Evolutionary conservation across 805 yeast species (phyloP).

Genomic region (Candida koratica): DNA sequence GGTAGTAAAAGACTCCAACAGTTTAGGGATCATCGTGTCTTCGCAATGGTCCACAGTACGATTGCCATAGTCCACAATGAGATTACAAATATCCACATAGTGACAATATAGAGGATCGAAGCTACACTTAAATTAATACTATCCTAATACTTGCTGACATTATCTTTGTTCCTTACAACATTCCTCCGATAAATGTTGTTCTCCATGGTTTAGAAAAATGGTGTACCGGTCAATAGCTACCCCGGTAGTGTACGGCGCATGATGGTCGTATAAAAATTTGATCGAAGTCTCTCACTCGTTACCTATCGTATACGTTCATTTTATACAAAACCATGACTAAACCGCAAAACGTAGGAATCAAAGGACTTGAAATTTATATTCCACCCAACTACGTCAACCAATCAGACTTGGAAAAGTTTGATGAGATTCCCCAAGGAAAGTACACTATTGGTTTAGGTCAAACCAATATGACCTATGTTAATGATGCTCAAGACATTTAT

Average conservation of each 20-base stretch:
- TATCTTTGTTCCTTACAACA: no score
- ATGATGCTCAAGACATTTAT: constrained; percentile 96
- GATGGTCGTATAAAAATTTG: not conserved
- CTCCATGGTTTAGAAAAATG: no score
- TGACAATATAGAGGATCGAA: no score
- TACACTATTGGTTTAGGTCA: constrained; percentile 98
- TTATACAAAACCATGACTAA: constrained; percentile 17
- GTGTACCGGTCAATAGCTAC: no score
- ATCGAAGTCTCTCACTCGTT: not conserved
- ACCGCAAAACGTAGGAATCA: constrained; percentile 82
- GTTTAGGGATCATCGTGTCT: no score
- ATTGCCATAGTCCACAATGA: no score
- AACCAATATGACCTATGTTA: constrained; percentile 95
- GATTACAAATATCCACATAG: no score
- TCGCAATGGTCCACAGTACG: no score
- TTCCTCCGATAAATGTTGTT: no score
- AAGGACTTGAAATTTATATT: constrained; percentile 89
- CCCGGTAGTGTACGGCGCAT: no score
- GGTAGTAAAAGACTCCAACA: constrained; percentile 32
- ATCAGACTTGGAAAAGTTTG: constrained; percentile 77
- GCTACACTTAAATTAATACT: no score
- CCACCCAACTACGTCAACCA: constrained; percentile 76
- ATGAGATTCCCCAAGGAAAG: constrained; percentile 88
- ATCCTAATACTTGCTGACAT: no score
- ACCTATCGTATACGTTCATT: constrained; percentile 7